Conservation (phyloP, 177 flowering plant species). For the Vitis hybrid region DNA sequence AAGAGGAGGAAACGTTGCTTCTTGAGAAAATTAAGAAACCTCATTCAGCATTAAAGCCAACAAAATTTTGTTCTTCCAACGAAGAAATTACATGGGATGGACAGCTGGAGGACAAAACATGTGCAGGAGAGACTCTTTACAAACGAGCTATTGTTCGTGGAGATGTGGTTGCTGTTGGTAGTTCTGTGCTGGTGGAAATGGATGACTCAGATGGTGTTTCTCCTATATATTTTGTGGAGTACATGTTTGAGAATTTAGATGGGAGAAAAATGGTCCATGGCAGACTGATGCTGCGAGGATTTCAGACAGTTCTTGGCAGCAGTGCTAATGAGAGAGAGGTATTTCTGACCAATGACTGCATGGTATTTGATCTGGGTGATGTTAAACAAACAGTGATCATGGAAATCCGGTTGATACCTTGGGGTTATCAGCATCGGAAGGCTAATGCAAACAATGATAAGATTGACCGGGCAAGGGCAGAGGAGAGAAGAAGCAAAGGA, state of each 20-base stretch:
- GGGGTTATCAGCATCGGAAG: slow-evolving; percentile 88
- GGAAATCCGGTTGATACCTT: slow-evolving; percentile 49
- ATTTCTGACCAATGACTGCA: slow-evolving; percentile 75
- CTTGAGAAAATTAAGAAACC: no score
- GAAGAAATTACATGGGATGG: no score
- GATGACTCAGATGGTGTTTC: slow-evolving; percentile 43
- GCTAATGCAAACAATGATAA: slow-evolving; percentile 48
- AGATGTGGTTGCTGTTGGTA: slow-evolving; percentile 56
- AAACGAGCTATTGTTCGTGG: slow-evolving; percentile 55
- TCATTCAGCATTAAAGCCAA: no score
- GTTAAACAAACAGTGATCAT: slow-evolving; percentile 48
- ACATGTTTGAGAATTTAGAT: slow-evolving; percentile 68
- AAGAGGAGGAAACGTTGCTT: no score
- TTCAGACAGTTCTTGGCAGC: slow-evolving; percentile 77
- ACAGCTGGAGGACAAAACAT: slow-evolving; percentile 36
- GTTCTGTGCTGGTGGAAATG: slow-evolving; percentile 49
- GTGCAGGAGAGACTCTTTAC: slow-evolving; percentile 58
- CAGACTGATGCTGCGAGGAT: slow-evolving; percentile 61
- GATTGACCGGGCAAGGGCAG: slow-evolving; percentile 59
- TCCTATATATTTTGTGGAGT: slow-evolving; percentile 71
- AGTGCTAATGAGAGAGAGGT: slow-evolving; percentile 84
- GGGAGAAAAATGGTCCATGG: slow-evolving; percentile 78
- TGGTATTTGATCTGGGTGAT: slow-evolving; percentile 51
- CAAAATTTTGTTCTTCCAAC: no score
- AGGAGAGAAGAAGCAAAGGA: slow-evolving; percentile 73